Evolutionary conservation across 2,329 filamentous ascomycete genomes (phyloP).

Genomic region (Chaetomium olivaceum): DNA sequence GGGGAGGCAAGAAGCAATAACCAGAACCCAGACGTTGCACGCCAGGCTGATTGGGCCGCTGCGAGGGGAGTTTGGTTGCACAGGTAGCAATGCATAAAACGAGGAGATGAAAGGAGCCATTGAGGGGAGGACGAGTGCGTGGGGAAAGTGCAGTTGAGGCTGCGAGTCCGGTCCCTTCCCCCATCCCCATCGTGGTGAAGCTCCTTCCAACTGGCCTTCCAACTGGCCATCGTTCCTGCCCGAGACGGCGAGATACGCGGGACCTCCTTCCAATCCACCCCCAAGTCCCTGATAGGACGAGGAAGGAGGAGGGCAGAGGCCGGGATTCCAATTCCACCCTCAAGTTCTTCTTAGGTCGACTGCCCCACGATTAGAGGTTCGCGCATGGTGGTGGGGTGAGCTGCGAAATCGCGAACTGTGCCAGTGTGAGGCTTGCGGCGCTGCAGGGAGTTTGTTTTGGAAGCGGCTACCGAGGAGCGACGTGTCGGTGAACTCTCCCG

Average conservation of each 20-base stretch:
- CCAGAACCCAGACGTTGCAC: constrained; percentile 4
- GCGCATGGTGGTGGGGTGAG: constrained; percentile 3
- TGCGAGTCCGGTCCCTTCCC: background rate
- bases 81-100: constrained; percentile 35
- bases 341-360: background rate
- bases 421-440: background rate
- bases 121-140: constrained; percentile 20
- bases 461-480: constrained; percentile 8
- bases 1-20: constrained; percentile 27
- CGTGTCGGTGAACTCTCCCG: constrained; percentile 20
- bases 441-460: constrained; percentile 7
- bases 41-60: constrained; percentile 27
- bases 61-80: constrained; percentile 29
- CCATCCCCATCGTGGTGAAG: background rate
- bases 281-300: background rate
- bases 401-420: background rate
- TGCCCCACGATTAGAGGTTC: constrained; percentile 8
- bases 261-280: background rate
- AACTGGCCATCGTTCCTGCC: constrained; percentile 11
- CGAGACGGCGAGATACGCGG: background rate
- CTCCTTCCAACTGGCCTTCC: background rate
- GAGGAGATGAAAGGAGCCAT: constrained; percentile 23
- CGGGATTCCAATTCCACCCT: background rate
- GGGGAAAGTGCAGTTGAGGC: constrained; percentile 25
- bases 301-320: background rate